phyloP scores from a whole-genome alignment of 768 basidiomycete genomes.

The Guyanaporus albipodus region DNA sequence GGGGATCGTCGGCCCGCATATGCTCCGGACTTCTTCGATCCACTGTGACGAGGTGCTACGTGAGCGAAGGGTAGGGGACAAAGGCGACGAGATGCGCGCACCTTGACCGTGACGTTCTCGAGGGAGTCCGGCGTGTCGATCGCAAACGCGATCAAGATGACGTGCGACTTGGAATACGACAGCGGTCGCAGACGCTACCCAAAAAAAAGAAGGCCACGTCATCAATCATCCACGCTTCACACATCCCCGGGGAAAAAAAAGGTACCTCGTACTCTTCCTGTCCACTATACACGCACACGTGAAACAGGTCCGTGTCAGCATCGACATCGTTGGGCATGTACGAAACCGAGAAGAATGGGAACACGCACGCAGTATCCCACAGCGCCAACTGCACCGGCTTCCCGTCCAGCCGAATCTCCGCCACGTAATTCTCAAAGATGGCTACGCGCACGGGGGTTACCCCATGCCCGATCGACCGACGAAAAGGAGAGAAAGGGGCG shows the following conservation, averaged over 20 bases:
- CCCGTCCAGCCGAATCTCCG: slow-evolving; percentile 95
- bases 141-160: slow-evolving; percentile 96
- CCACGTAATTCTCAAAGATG: slow-evolving; percentile 98
- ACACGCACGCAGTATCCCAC: slow-evolving; percentile 97
- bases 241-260: too few relatives aligned
- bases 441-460: slow-evolving; percentile 35
- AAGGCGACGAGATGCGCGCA: slow-evolving; percentile 28
- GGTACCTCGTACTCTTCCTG: slow-evolving; percentile 97
- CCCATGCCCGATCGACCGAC: neutral
- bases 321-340: too few relatives aligned
- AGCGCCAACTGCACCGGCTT: slow-evolving; percentile 96
- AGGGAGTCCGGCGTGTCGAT: slow-evolving; percentile 96
- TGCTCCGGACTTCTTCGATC: slow-evolving; percentile 97
- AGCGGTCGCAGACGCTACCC: slow-evolving; percentile 85
- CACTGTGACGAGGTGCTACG: slow-evolving; percentile 48
- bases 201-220: too few relatives aligned
- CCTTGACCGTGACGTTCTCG: slow-evolving; percentile 94
- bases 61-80: neutral
- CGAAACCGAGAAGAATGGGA: neutral
- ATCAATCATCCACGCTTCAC: too few relatives aligned
- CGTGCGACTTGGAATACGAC: slow-evolving; percentile 97
- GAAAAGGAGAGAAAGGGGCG: too few relatives aligned
- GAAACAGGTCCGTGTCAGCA: too few relatives aligned
- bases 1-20: slow-evolving; percentile 89
- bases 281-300: too few relatives aligned